Evolutionary conservation across 2,329 filamentous ascomycete genomes (phyloP).

Genomic region (Paracorniculantispora psalliotae): DNA sequence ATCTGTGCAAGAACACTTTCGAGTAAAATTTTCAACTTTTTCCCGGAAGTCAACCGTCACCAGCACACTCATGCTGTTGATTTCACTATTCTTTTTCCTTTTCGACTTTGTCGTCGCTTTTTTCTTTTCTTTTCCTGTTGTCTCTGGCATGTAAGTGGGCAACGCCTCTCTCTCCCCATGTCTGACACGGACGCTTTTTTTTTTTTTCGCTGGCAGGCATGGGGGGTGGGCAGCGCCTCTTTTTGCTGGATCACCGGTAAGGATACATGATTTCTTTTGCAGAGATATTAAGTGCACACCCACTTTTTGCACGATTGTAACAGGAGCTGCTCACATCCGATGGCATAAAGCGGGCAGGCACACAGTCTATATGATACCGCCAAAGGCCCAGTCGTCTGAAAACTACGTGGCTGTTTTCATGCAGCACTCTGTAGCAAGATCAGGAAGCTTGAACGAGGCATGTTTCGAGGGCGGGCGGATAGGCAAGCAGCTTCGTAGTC

Average conservation of each 20-base stretch:
- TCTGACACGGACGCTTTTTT: conserved; percentile 2
- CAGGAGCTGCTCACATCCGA: not conserved
- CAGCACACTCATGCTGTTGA: not conserved
- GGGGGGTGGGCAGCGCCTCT: not conserved
- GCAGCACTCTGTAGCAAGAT: not conserved
- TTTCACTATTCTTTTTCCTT: not conserved
- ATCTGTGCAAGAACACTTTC: conserved; percentile 4
- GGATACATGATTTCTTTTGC: conserved; percentile 9
- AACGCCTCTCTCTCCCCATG: not conserved
- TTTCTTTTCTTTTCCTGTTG: not conserved
- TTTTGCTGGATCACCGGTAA: conserved; percentile 10
- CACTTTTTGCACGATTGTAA: conserved; percentile 11
- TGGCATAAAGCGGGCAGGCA: not conserved
- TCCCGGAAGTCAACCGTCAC: not conserved
- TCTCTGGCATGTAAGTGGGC: not conserved
- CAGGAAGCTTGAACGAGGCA: too few relatives aligned
- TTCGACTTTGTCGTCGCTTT: not conserved
- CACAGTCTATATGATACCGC: not conserved
- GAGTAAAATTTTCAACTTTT: not conserved
- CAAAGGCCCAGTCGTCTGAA: not conserved
- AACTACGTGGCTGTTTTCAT: not conserved
- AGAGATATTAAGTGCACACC: conserved; percentile 10
- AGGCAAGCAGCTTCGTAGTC: not conserved
- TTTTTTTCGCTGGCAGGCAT: not conserved
- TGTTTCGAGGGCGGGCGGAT: not conserved